Conservation (phyloP, 1,284 basidiomycete species). For the Meira miltonrushii region DNA sequence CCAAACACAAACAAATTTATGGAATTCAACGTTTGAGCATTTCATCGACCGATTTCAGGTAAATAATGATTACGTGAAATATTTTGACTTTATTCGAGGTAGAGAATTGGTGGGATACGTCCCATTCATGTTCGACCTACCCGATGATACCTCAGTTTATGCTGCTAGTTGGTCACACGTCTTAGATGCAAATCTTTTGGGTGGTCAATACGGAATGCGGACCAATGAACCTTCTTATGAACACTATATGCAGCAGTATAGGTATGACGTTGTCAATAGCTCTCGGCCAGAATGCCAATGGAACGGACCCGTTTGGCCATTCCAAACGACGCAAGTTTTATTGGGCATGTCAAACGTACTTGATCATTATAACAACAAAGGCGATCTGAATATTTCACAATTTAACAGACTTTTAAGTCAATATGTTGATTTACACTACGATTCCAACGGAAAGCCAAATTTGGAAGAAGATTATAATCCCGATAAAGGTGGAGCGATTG, state of each 20-base stretch:
- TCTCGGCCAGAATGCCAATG: constrained; percentile 12
- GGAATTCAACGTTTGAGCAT: constrained; percentile 10
- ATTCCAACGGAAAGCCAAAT: background rate
- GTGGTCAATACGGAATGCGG: constrained; percentile 1
- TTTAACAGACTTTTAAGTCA: constrained; percentile 7
- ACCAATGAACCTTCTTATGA: constrained; percentile 12
- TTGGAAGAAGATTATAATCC: constrained; percentile 14
- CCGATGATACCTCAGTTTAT: constrained; percentile 8
- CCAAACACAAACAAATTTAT: constrained; percentile 11
- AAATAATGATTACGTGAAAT: constrained; percentile 13
- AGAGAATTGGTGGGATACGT: constrained; percentile 12
- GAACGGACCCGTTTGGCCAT: constrained; percentile 15
- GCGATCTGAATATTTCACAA: constrained; percentile 1
- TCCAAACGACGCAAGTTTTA: constrained; percentile 14
- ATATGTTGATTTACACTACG: constrained; percentile 10
- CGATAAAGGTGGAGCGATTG: constrained; percentile 7
- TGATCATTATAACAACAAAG: constrained; percentile 9
- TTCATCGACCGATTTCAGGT: constrained; percentile 14
- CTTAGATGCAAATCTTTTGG: constrained; percentile 4
- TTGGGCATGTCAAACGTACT: constrained; percentile 12
- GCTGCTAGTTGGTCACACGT: constrained; percentile 5
- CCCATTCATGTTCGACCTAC: constrained; percentile 12
- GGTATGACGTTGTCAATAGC: constrained; percentile 5
- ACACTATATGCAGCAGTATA: constrained; percentile 16
- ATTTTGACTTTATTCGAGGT: constrained; percentile 12